Evolutionary conservation across 176 grass and related monocot species (phyloP), one percentile per base, ranked within the genome.

Genomic region (Triticum timopheevii): DNA sequence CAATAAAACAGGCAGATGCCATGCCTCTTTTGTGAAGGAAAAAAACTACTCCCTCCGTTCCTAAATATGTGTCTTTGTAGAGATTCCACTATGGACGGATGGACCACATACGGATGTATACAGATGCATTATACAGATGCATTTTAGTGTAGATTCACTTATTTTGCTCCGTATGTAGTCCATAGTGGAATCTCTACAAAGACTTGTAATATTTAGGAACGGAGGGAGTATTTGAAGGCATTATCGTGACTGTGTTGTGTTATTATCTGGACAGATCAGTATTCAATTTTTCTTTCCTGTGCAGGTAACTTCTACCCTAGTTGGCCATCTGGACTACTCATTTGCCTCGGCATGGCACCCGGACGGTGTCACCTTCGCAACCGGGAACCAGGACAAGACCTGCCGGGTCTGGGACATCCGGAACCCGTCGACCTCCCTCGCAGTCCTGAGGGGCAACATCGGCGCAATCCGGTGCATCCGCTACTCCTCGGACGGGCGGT

Each of bases 311-410:
- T 96, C 92, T 81, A 90, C 92, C 69, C 34, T 98, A 62, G 67
- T 85, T 42, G 96, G 96, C 61, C 96, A 98, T 91, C 65, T 85
- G 25, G 96, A 98, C 76, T 98, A 92, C 76, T 98, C 96, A 40
- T 98, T 98, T 40, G 95, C 95, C 19, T 93, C 95, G 0, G 93
- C 93, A 58, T 98, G 95, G 95, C 84, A 93, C 30, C 96, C 96
- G 0, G 78, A 90, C 0, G 90, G 91, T 5, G 62, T 11, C 52
- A 94, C 90, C 16, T 94, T 98, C 0, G 92, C 92, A 12, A 98
- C 96, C 0, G 96, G 96, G 22, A 98, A 98, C 84, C 96, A 98
- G 78, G 96, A 98, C 69, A 98, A 96, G 81, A 94, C 93, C 2
- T 98, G 96, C 75, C 91, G 96, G 0, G 71, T 98, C 5, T 98